These are phyloP conservation scores for Xylaria scruposa DNA, from an alignment of 495 filamentous ascomycete genomes.

Conservation along the genomic window DNA sequence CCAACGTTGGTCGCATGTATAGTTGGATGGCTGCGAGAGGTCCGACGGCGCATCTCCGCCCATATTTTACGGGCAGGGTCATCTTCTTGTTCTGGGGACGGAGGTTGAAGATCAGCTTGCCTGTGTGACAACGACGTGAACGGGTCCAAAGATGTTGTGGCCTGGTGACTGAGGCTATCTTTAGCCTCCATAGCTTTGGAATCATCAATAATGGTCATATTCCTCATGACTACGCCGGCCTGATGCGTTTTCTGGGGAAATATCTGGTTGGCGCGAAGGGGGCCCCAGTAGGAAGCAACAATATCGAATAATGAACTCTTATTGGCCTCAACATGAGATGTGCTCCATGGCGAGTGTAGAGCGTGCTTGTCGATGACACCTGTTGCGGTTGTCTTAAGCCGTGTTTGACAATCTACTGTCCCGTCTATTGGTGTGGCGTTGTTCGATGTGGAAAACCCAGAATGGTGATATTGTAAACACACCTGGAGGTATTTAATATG, in stretches of 20 bases:
- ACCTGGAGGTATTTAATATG: conserved; percentile 53
- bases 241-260: conserved; percentile 45
- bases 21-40: conserved; percentile 35
- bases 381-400: conserved; percentile 49
- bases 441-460: conserved; percentile 48
- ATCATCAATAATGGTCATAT: neutral
- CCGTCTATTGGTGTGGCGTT: conserved; percentile 24
- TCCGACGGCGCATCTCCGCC: conserved; percentile 49
- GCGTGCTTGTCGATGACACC: conserved; percentile 50
- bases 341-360: conserved; percentile 43
- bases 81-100: conserved; percentile 25
- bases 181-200: neutral
- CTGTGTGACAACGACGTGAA: conserved; percentile 4
- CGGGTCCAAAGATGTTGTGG: neutral
- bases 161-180: neutral
- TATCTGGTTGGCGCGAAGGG: conserved; percentile 44
- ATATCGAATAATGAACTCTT: conserved; percentile 50
- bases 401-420: conserved; percentile 42
- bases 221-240: neutral
- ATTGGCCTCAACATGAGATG: conserved; percentile 43
- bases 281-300: conserved; percentile 53
- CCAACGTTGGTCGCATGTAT: conserved; percentile 33
- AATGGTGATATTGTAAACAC: conserved; percentile 55
- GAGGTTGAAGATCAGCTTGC: neutral
- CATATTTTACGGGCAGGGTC: conserved; percentile 57